A percentile compares a stretch with the other conserved stretches of the same genome.
These are phyloP conservation scores for Phytophthora meadii DNA, from an alignment of 352 stramenopile genomes.

Conservation along the genomic window DNA sequence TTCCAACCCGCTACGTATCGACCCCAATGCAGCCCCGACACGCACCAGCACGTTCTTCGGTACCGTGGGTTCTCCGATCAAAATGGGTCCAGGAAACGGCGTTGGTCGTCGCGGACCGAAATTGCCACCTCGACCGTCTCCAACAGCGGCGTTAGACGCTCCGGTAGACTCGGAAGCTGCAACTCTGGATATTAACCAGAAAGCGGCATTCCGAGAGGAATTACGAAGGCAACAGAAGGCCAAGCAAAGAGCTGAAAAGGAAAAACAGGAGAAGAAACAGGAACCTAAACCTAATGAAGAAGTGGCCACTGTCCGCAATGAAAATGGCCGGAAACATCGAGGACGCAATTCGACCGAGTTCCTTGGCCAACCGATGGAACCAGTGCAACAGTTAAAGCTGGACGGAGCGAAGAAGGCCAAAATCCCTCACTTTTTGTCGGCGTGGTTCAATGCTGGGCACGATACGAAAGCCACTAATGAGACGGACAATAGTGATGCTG, in stretches of 20 bases:
- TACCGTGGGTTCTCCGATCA: conserved; percentile 74
- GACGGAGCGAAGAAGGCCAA: conserved; percentile 77
- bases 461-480: conserved; percentile 44
- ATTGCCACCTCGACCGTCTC: conserved; percentile 9
- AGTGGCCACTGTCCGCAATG: conserved; percentile 58
- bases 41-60: conserved; percentile 73
- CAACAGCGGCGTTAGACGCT: conserved; percentile 1
- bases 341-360: conserved; percentile 61
- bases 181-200: conserved; percentile 67
- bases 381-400: conserved; percentile 67
- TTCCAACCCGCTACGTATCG: conserved; percentile 31
- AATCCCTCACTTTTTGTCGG: conserved; percentile 75
- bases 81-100: conserved; percentile 51
- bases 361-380: conserved; percentile 53
- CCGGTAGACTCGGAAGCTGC: conserved; percentile 58
- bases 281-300: conserved; percentile 16
- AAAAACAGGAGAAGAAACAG: conserved; percentile 23
- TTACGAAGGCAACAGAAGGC: conserved; percentile 53
- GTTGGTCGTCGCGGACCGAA: conserved; percentile 22
- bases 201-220: conserved; percentile 57
- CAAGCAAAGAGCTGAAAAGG: conserved; percentile 43
- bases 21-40: conserved; percentile 40
- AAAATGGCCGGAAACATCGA: conserved; percentile 39
- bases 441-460: conserved; percentile 67
- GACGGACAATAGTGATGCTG: conserved; percentile 30